phyloP scores from a whole-genome alignment of 306 rosid genomes.

The Pyrus pyrifolia region DNA sequence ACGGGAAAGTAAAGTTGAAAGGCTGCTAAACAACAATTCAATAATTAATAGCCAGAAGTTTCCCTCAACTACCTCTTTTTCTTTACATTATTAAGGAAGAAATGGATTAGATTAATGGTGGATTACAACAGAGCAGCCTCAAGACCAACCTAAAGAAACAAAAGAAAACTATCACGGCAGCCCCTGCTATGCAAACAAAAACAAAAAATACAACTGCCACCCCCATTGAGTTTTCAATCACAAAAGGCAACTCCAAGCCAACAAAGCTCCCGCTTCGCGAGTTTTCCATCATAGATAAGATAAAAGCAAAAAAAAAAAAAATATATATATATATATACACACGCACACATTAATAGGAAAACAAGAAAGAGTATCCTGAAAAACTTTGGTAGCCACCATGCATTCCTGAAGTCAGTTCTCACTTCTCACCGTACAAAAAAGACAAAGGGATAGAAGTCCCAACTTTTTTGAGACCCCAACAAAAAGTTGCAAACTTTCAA shows the following conservation, averaged over 20 bases:
- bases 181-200: neutral
- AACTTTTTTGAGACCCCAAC: conserved; percentile 28
- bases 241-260: no score
- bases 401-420: conserved; percentile 41
- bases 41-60: neutral
- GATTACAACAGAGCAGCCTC: conserved; percentile 15
- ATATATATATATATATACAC: no score
- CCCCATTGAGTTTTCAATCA: neutral
- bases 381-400: conserved; percentile 23
- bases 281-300: neutral
- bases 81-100: neutral
- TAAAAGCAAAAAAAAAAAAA: no score
- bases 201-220: neutral
- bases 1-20: neutral
- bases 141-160: neutral
- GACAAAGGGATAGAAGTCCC: conserved; percentile 39
- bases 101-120: conserved; percentile 5
- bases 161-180: neutral
- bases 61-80: neutral
- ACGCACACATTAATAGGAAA: neutral
- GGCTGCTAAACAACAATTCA: neutral
- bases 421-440: conserved; percentile 27
- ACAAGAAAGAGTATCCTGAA: neutral
- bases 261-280: no score
- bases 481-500: conserved; percentile 12